Base-by-base conservation (phyloP, 2,329 filamentous ascomycete genomes). In the Aspergillus pseudoviridinutans region DNA sequence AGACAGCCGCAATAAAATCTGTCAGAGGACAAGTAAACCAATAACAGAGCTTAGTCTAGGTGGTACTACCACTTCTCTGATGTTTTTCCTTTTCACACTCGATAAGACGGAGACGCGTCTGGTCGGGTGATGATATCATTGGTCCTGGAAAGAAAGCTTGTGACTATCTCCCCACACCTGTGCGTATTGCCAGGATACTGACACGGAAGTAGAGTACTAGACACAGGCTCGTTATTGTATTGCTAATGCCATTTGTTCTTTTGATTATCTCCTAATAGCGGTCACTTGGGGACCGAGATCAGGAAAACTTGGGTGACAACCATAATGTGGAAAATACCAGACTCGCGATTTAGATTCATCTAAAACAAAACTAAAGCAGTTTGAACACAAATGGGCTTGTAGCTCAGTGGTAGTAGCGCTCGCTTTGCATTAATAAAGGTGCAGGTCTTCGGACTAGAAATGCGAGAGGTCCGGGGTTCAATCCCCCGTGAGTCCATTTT, bases 101-200 rank as follows among this genome's bases (percentile, higher is more conserved):
- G 3, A 47, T 38, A 17, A 14, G 4, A 8, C 32, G 6, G 14
- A 35, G 58, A 66, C 65, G 63, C 64, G 65, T 53, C 62, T 54
- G 57, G 38, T 42, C 54, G 41, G 54, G 8, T 44, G 42, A 68
- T 66, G 64, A 68, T 66, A 66, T 66, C 64, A 67, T 58, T 58
- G 50, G 52, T 44, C 14, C 49, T 29, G 25, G 25, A 50, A 17
- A 27, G 41, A 44, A 38, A 17, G 41, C 41, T 44, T 44, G 32
- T 38, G 32, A 38, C 32, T 17, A 38, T 17, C 3, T 17, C 14
- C 14, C 14, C 2, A 6, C 14, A 38, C 10, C 14, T 3, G 12
- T 35, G 5, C 2, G 5, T 38, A 38, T 38, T 38, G 14, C 4
- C 5, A 17, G 5, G 32, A 38, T 38, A 17, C 32, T 38, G 32